Evolutionary conservation across 1,284 basidiomycete genomes (phyloP).

Genomic region (Ceratobasidium sp.): DNA sequence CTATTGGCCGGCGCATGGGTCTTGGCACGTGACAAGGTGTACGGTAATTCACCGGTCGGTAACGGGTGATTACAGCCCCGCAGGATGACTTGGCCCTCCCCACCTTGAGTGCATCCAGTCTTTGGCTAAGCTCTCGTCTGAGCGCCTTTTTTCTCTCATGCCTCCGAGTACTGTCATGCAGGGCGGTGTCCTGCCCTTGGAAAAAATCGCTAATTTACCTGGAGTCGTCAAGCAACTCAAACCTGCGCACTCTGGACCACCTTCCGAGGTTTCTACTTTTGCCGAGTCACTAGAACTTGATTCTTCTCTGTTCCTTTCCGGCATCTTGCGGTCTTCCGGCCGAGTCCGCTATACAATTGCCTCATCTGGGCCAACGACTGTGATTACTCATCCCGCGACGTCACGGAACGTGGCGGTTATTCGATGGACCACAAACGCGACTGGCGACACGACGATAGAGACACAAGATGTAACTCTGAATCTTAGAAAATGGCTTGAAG

Average conservation of each 20-base stretch:
- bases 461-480: not conserved
- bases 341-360: slow-evolving; percentile 8
- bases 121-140: not conserved
- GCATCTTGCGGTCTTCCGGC: not conserved
- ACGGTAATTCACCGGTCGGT: slow-evolving; percentile 6
- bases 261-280: not conserved
- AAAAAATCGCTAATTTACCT: not conserved
- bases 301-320: slow-evolving; percentile 12
- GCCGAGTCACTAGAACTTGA: slow-evolving; percentile 3
- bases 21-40: no score
- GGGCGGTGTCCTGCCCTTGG: slow-evolving; percentile 9
- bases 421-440: not conserved
- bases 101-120: not conserved
- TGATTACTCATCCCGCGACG: slow-evolving; percentile 5
- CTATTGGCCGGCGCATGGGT: no score
- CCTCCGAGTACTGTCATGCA: slow-evolving; percentile 24
- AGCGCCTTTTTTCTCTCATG: not conserved
- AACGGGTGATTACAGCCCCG: no score
- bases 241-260: not conserved
- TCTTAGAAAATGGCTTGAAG: not conserved
- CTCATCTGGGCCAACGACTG: not conserved
- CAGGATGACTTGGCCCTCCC: no score
- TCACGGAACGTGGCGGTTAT: slow-evolving; percentile 10
- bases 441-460: not conserved
- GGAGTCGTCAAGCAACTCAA: not conserved